Base-by-base conservation (phyloP, 2,329 filamentous ascomycete genomes). In the Epichloe brachyelytri region DNA sequence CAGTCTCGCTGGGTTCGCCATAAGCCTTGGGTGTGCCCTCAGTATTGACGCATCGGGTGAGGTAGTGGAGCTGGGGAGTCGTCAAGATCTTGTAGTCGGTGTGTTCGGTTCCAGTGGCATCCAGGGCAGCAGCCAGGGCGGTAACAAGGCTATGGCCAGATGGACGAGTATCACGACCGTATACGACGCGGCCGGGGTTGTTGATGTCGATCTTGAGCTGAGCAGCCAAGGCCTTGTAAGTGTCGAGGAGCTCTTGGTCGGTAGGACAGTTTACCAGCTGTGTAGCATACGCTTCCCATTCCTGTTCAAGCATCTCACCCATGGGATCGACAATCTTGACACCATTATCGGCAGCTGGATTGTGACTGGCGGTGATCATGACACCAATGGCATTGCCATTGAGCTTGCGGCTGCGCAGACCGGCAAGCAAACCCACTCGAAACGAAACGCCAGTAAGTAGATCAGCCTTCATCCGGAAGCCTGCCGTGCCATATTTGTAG, bases 31-130 rank as follows among this genome's bases (percentile, higher is more conserved):
- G 83, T 2, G 88, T 94, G 54, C 86, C 87, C 61, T 93, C 79
- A 1, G 91, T 97, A 72, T 98, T 98, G 70, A 89, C 80, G 68
- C 90, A 95, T 57, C 93, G 87, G 34, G 91, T 91, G 57, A 97
- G 77, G 70, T 98, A 98, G 73, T 98, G 93, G 53, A 98, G 78
- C 71, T 97, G 93, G n/a, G 93, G 93, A 3, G 93, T 98, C 12
- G 93, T 97, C 62, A 96, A 76, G 65, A 90, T 83, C 69, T 91
- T 93, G 72, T 83, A 91, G 73, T 97, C 91, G 63, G 81, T 81
- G 63, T 80, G 84, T 54, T 88, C 80, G 50, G 85, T 81, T 51
- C 79, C 78, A 45, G 85, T 84, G 48, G 87, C 87, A 54, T 84
- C 82, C 56, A 97, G 75, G 17, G 88, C 88, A 62, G 88, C 85